Evolutionary conservation across 2,329 filamentous ascomycete genomes (phyloP), one percentile per base, ranked within the genome.

Genomic region (Tolypocladium tundrense): DNA sequence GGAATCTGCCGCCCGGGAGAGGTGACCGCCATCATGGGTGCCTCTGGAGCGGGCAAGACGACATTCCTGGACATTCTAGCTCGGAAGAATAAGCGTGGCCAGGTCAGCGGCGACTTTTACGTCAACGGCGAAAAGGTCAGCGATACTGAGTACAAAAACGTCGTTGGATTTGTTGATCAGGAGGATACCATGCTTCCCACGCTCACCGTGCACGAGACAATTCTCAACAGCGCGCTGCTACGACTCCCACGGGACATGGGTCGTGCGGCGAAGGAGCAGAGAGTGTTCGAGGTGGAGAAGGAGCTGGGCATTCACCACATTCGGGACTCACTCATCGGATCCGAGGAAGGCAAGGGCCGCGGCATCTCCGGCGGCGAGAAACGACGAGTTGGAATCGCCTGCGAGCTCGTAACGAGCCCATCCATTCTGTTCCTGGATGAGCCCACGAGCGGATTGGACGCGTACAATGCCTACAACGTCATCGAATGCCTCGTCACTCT

Each of bases 321-420:
- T 65, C 90, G 90, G 57, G 90, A 99, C 71, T 96, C 96, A 48
- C 79, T 96, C 55, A 97, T 99, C 66, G 94, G 94, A 2, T 97
- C 93, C 0, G 94, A 97, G 73, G 94, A 99, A 74, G 91, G 90
- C 55, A 91, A 88, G 61, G 92, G 92, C 13, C 90, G 94, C 60
- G 95, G 95, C 37, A 97, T 99, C 57, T 99, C 94, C 58, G 94
- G 94, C 56, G 94, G 94, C 62, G 94, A 99, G 75, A 97, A 97
- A 75, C 85, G 94, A 62, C 86, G 94, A 67, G 94, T 99, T 54
- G 91, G 92, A 53, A 99, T 99, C 68, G 94, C 95, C 53, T 99
- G 95, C 72, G 94, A 99, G 70, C 82, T 99, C 57, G 94, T 99
- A 60, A 99, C 94, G 6, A 97, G 92, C 67, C 94, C 94, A 4